phyloP scores from a whole-genome alignment of 2,329 filamentous ascomycete genomes.

The Aspergillus tamarii region DNA sequence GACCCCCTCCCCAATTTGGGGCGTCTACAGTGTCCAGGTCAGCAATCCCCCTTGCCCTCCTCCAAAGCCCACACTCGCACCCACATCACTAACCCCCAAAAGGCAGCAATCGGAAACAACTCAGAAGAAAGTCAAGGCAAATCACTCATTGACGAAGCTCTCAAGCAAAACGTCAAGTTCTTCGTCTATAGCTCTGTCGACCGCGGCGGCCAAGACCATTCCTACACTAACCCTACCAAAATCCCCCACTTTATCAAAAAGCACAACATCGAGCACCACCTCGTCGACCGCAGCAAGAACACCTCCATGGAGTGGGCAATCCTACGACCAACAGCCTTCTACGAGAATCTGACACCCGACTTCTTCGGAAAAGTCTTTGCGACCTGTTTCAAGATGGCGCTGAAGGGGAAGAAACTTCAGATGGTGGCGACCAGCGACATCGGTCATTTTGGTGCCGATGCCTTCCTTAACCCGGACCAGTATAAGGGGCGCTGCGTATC shows the following conservation, averaged over 20 bases:
- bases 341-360: constrained; percentile 57
- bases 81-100: background rate
- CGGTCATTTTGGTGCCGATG: constrained; percentile 54
- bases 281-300: constrained; percentile 48
- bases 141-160: constrained; percentile 59
- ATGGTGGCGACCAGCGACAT: constrained; percentile 54
- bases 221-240: constrained; percentile 55
- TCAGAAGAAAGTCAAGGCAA: constrained; percentile 60
- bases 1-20: constrained; percentile 53
- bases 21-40: constrained; percentile 66
- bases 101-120: constrained; percentile 6
- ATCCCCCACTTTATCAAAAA: constrained; percentile 68
- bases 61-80: background rate
- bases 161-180: constrained; percentile 59
- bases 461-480: constrained; percentile 50
- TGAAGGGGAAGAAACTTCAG: constrained; percentile 49
- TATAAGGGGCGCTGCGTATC: constrained; percentile 42
- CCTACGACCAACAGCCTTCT: constrained; percentile 64
- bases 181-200: constrained; percentile 69
- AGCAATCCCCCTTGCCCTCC: constrained; percentile 5
- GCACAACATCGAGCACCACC: constrained; percentile 63
- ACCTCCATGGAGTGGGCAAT: constrained; percentile 63
- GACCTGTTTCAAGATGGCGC: constrained; percentile 42
- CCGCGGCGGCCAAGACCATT: constrained; percentile 58
- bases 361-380: constrained; percentile 55